A percentile compares a stretch with the other conserved stretches of the same genome.
Conservation (phyloP, 2,329 filamentous ascomycete genomes). For the Emericellopsis atlantica region DNA sequence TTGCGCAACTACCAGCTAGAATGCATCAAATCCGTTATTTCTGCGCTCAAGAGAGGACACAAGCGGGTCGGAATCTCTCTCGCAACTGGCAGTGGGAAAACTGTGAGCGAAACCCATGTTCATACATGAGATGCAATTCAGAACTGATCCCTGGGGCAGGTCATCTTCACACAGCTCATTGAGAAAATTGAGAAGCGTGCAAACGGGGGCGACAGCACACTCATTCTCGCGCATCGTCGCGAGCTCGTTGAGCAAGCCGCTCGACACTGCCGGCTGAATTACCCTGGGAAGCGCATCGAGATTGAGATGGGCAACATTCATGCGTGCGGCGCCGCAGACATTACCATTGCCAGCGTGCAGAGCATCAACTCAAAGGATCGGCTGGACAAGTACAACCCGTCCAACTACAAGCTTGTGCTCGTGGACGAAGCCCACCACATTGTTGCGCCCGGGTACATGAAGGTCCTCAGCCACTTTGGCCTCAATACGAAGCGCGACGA, state of each 20-base stretch:
- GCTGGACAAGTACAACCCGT: conserved; percentile 71
- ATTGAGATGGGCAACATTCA: conserved; percentile 79
- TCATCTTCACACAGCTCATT: conserved; percentile 95
- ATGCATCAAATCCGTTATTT: conserved; percentile 72
- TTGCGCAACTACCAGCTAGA: conserved; percentile 84
- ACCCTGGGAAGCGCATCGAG: conserved; percentile 70
- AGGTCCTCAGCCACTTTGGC: conserved; percentile 66
- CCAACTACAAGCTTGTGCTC: conserved; percentile 73
- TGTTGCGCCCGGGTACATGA: conserved; percentile 69
- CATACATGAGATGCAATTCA: neutral
- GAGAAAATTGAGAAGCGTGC: conserved; percentile 50
- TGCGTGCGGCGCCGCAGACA: conserved; percentile 73
- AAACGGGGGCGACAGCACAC: conserved; percentile 52
- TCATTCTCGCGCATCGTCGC: conserved; percentile 84
- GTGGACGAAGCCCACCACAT: conserved; percentile 98
- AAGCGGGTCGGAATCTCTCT: conserved; percentile 75
- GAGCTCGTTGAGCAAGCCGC: conserved; percentile 94
- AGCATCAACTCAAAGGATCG: conserved; percentile 69
- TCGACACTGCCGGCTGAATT: conserved; percentile 66
- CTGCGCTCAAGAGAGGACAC: conserved; percentile 55
- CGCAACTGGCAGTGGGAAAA: conserved; percentile 83
- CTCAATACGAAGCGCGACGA: conserved; percentile 34
- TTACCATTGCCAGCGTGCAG: conserved; percentile 82
- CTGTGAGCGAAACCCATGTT: conserved; percentile 33
- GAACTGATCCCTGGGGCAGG: conserved; percentile 28